Base-by-base conservation (phyloP, 2,329 filamentous ascomycete species). In the Bertia moriformis region DNA sequence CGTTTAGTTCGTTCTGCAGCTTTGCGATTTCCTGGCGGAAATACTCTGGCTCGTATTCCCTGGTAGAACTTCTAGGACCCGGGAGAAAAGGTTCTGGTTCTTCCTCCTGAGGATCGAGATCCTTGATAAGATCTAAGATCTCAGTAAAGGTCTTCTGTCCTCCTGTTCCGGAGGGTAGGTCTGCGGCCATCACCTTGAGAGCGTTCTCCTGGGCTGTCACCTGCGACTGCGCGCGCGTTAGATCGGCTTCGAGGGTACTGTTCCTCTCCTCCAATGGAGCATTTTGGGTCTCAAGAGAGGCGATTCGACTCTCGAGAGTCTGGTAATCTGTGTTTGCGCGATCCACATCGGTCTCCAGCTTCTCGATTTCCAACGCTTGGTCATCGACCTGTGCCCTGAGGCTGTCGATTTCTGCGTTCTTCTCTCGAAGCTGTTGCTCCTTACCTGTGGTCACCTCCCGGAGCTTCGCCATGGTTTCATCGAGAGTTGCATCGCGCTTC, bases 181-280 rank as follows among this genome's bases (percentile, higher is more conserved):
- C 55, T 5, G 49, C 52, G 12, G 58, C 58, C 22, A 58, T 51
- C 4, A 50, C 51, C 22, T 57, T 57, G 12, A 62, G 44, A 2
- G 56, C 56, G 38, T 53, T 57, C 38, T 53, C 49, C 38, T 59
- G 58, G 2, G 56, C 53, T 22, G 51, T 51, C 17, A 57, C 48
- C 38, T 59, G 55, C 2, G 55, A 52, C 38, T 56, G 56, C 10
- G 51, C 55, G 14, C 49, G 50, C 2, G 45, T 51, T 13, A 60
- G 43, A 30, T 60, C 54, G 4, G 54, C 51, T 40, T 59, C 54
- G 1, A 60, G 50, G 2, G 50, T 50, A 18, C 48, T 50, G 27
- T 59, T 56, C 42, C 53, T 59, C 40, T 58, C 54, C 43, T 61
- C 56, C 13, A 60, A 43, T 3, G 59, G 55, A 3, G 48, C 46